A percentile compares a stretch with the other conserved stretches of the same genome.
These are phyloP conservation scores for Dalbergia cochinchinensis DNA, from an alignment of 306 rosid genomes.

Conservation along the genomic window DNA sequence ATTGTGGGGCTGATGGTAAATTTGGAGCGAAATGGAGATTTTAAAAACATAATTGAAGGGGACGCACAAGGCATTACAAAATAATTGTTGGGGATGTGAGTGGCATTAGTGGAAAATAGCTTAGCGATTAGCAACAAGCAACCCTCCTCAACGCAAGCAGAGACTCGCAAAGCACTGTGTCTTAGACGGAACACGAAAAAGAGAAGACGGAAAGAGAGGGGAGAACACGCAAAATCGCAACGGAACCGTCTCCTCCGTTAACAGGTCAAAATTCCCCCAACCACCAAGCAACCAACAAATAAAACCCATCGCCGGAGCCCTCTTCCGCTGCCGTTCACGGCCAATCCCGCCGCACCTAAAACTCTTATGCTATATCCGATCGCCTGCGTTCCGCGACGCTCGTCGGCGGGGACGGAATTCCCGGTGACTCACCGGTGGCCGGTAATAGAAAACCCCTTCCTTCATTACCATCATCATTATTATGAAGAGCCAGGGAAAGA, in stretches of 20 bases:
- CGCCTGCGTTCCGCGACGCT: constrained; percentile 63
- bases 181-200: constrained; percentile 27
- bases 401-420: constrained; percentile 62
- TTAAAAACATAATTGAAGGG: not conserved
- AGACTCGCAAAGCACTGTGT: constrained; percentile 25
- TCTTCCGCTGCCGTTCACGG: constrained; percentile 45
- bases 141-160: not conserved
- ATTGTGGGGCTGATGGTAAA: too few relatives aligned
- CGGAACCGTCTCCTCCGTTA: constrained; percentile 62
- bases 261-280: constrained; percentile 64
- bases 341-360: constrained; percentile 24
- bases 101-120: constrained; percentile 41
- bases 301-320: constrained; percentile 36
- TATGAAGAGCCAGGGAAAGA: constrained; percentile 82
- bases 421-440: constrained; percentile 74
- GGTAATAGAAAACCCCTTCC: constrained; percentile 21
- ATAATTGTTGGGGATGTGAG: constrained; percentile 26
- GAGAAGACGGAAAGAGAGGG: not conserved
- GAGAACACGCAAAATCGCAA: not conserved
- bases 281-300: constrained; percentile 19
- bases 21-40: too few relatives aligned
- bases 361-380: constrained; percentile 72
- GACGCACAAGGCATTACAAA: constrained; percentile 30
- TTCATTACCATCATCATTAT: constrained; percentile 66
- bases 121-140: constrained; percentile 55